Conservation (phyloP, 2,329 filamentous ascomycete species). For the Thielaviopsis ethacetica region DNA sequence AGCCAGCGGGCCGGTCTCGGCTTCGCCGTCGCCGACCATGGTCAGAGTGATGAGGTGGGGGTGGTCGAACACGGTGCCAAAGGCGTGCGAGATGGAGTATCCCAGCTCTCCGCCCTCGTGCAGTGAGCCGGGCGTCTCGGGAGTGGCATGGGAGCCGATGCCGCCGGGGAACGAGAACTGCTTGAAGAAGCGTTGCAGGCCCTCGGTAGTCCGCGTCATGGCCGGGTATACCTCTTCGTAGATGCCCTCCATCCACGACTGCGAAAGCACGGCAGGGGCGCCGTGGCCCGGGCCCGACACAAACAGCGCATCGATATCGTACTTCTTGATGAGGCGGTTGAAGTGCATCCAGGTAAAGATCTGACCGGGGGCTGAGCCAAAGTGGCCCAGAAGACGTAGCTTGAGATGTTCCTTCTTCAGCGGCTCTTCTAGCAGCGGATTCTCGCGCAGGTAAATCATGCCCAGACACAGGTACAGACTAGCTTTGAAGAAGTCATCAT, state of each 20-base stretch:
- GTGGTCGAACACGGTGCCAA: slow-evolving; percentile 60
- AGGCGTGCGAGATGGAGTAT: slow-evolving; percentile 67
- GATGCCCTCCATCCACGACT: slow-evolving; percentile 61
- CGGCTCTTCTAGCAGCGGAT: slow-evolving; percentile 54
- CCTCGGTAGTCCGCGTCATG: slow-evolving; percentile 50
- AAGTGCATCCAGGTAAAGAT: slow-evolving; percentile 71
- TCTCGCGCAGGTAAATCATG: slow-evolving; percentile 65
- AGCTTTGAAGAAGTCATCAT: slow-evolving; percentile 58
- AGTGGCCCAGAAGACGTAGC: slow-evolving; percentile 57
- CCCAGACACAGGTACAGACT: slow-evolving; percentile 60
- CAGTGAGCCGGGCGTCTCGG: slow-evolving; percentile 60
- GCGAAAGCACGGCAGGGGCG: slow-evolving; percentile 58
- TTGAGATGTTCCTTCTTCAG: slow-evolving; percentile 57
- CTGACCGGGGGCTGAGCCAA: slow-evolving; percentile 66
- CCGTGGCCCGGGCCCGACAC: slow-evolving; percentile 65
- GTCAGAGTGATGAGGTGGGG: slow-evolving; percentile 59
- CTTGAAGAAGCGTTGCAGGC: slow-evolving; percentile 64
- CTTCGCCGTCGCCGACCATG: slow-evolving; percentile 66
- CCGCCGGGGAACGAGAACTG: slow-evolving; percentile 70
- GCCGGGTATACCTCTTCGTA: slow-evolving; percentile 66
- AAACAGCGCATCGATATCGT: slow-evolving; percentile 55
- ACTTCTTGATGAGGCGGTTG: slow-evolving; percentile 69
- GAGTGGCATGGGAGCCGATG: slow-evolving; percentile 61
- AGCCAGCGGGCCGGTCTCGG: slow-evolving; percentile 65
- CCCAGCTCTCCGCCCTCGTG: slow-evolving; percentile 70